phyloP scores from a whole-genome alignment of 2,329 filamentous ascomycete genomes.

The Podosphaera fusca region DNA sequence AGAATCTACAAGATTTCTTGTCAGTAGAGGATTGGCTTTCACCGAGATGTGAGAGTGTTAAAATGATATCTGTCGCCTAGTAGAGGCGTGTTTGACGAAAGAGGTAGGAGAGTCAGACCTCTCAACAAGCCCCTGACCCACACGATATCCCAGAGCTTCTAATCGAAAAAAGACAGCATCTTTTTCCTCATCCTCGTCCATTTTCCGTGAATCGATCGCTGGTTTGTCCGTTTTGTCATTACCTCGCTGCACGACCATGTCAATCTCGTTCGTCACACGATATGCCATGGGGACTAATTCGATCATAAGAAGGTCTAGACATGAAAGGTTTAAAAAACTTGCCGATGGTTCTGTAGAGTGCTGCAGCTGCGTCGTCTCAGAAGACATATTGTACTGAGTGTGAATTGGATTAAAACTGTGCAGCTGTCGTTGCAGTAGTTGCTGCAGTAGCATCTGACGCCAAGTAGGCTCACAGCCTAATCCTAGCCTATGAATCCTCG shows the following conservation, averaged over 20 bases:
- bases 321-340: conserved; percentile 59
- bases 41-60: not conserved
- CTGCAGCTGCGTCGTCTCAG: conserved; percentile 44
- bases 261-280: conserved; percentile 47
- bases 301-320: conserved; percentile 84
- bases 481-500: too few species aligned
- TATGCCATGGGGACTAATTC: conserved; percentile 90
- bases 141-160: conserved; percentile 69
- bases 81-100: conserved; percentile 2
- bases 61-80: too few species aligned
- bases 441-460: too few species aligned
- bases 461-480: too few species aligned
- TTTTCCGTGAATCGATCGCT: conserved; percentile 11
- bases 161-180: conserved; percentile 71
- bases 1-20: conserved; percentile 33
- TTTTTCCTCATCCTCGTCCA: conserved; percentile 59
- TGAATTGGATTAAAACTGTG: not conserved
- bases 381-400: conserved; percentile 38
- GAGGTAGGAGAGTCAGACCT: conserved; percentile 28
- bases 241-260: conserved; percentile 1
- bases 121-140: conserved; percentile 80
- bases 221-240: too few species aligned
- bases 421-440: too few species aligned
- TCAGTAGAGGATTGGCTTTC: too few species aligned
- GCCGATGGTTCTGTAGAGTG: conserved; percentile 52